These are phyloP conservation scores for Ciborinia camelliae DNA, from an alignment of 2,329 filamentous ascomycete genomes.

Conservation along the genomic window DNA sequence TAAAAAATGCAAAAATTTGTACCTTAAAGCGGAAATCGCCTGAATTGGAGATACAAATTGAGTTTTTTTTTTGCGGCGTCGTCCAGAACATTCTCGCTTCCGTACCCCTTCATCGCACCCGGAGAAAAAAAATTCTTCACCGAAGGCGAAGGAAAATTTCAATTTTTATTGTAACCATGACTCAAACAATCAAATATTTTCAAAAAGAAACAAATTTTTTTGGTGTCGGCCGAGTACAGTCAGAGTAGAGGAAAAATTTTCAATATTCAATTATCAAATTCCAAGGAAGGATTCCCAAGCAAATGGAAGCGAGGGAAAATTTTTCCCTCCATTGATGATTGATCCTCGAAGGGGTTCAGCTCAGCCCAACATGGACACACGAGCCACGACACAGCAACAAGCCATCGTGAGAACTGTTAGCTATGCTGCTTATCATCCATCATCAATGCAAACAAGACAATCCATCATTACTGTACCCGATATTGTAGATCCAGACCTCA, in stretches of 20 bases:
- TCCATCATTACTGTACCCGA: conserved; percentile 6
- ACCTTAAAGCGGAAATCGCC: too few species aligned
- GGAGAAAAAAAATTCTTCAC: conserved; percentile 8
- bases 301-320: not conserved
- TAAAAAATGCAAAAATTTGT: not conserved
- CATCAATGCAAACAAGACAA: conserved; percentile 9
- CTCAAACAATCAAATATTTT: not conserved
- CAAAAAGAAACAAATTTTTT: not conserved
- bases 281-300: conserved; percentile 4
- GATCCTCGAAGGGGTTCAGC: not conserved
- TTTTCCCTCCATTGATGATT: not conserved
- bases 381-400: conserved; percentile 11
- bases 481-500: conserved; percentile 5
- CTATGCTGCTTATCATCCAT: conserved; percentile 1
- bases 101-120: not conserved
- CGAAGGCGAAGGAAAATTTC: not conserved
- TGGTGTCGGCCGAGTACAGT: not conserved
- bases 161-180: not conserved
- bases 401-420: not conserved
- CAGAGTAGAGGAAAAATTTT: conserved; percentile 8
- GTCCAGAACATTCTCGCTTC: conserved; percentile 15
- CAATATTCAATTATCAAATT: not conserved
- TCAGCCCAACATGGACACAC: conserved; percentile 15
- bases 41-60: too few species aligned
- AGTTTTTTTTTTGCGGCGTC: conserved; percentile 12